These are phyloP conservation scores for Colletotrichum noveboracense DNA, from an alignment of 2,329 filamentous ascomycete species.

Conservation along the genomic window DNA sequence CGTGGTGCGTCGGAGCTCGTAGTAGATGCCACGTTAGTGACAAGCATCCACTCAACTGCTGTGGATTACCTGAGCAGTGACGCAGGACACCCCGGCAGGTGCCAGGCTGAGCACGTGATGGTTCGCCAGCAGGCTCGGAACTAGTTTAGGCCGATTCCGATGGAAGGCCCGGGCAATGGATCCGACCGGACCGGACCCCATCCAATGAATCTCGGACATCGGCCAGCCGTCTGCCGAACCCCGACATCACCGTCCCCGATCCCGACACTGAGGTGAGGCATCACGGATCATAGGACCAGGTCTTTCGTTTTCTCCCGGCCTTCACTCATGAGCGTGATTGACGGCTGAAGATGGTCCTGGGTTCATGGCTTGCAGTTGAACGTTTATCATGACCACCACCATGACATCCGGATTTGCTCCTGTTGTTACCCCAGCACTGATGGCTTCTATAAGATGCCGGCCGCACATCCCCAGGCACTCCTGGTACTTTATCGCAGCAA, in stretches of 20 bases:
- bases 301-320: not conserved
- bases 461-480: slow-evolving; percentile 47
- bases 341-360: not conserved
- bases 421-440: slow-evolving; percentile 44
- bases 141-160: not conserved
- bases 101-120: slow-evolving; percentile 7
- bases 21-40: slow-evolving; percentile 38
- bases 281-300: not conserved
- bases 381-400: not conserved
- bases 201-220: not conserved
- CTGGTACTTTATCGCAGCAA: slow-evolving; percentile 55
- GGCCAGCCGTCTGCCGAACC: not conserved
- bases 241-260: not conserved
- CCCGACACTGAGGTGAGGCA: not conserved
- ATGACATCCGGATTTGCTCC: slow-evolving; percentile 25
- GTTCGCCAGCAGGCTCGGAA: not conserved
- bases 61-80: slow-evolving; percentile 22
- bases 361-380: not conserved
- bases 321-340: not conserved
- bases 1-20: slow-evolving; percentile 14
- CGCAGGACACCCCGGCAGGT: not conserved
- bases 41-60: slow-evolving; percentile 12
- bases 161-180: not conserved
- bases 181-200: not conserved
- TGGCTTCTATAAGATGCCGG: slow-evolving; percentile 44